Base-by-base conservation (phyloP, 2,329 filamentous ascomycete species). In the Alternaria dauci region DNA sequence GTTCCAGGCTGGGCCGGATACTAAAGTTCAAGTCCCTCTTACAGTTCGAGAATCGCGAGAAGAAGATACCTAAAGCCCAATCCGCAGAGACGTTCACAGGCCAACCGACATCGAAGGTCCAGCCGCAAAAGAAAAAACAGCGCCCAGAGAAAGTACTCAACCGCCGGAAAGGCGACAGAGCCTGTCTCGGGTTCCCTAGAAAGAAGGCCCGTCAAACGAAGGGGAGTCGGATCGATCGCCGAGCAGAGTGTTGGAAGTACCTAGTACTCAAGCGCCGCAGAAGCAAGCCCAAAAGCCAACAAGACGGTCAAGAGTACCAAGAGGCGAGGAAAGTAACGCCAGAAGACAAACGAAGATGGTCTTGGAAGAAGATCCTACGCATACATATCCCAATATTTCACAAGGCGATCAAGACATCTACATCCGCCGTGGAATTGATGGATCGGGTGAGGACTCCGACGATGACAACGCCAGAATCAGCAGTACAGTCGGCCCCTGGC, bases 201-300 rank as follows among this genome's bases (percentile, higher is more conserved):
- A 55, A 47, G 36, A 59, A 57, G 36, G 23, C 8, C 47, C 32
- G 26, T 41, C 52, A 56, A 28, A 42, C 12, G 43, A 20, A 38
- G 38, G 20, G 34, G 46, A 42, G 20, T 34, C 20, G 53, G 43
- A 43, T 30, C 43, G 53, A 26, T 56, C 50, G 46, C 52, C 16
- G 39, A 58, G 16, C 50, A 58, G 39, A 52, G 23, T 61, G 14
- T 34, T 52, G 12, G 38, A 42, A 42, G 32, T 64, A n/a, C 25
- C 56, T 61, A 5, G 28, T 48, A 28, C 52, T 60, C 39, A 55
- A 48, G 23, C 43, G 48, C 8, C 58, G 36, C 58, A 61, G 41
- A 38, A 43, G 25, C 43, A 64, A 66, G 38, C n/a, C 14, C n/a
- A 53, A 44, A 38, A 63, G 26, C 12, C 55, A 55, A 51, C 51